Conservation (phyloP, 2,329 filamentous ascomycete species). For the Myriosclerotinia curreyana region DNA sequence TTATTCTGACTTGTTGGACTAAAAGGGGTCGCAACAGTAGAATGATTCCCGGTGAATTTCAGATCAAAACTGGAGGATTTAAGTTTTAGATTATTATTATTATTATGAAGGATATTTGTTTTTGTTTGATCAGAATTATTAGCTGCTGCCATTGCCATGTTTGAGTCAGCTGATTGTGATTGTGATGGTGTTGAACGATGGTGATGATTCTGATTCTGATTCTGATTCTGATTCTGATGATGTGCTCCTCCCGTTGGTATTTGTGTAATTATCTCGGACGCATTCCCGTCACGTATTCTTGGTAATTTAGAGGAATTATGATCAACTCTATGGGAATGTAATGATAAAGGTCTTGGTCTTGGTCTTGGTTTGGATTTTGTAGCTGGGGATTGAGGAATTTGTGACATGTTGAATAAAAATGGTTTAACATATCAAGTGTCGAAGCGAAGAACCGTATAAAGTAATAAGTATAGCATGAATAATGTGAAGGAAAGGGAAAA, state of each 20-base stretch:
- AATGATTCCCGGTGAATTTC: constrained; percentile 23
- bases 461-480: background rate
- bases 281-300: constrained; percentile 18
- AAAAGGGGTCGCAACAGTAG: constrained; percentile 19
- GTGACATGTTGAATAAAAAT: constrained; percentile 23
- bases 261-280: constrained; percentile 20
- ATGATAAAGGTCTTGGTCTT: constrained; percentile 20
- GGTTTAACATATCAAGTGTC: constrained; percentile 18
- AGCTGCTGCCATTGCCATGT: no score
- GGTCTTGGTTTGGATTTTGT: constrained; percentile 5
- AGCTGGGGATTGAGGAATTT: constrained; percentile 17
- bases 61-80: constrained; percentile 22
- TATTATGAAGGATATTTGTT: background rate
- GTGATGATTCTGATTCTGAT: background rate
- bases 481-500: background rate
- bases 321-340: constrained; percentile 23
- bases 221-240: background rate
- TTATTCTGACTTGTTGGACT: constrained; percentile 18
- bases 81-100: constrained; percentile 22
- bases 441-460: background rate
- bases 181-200: constrained; percentile 10
- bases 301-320: constrained; percentile 25
- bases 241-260: background rate
- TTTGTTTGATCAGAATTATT: background rate
- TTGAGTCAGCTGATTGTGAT: constrained; percentile 14